A percentile compares a stretch with the other conserved stretches of the same genome.
These are phyloP conservation scores for Eimeria zaria DNA, from an alignment of 169 alveolate species.

Conservation along the genomic window DNA sequence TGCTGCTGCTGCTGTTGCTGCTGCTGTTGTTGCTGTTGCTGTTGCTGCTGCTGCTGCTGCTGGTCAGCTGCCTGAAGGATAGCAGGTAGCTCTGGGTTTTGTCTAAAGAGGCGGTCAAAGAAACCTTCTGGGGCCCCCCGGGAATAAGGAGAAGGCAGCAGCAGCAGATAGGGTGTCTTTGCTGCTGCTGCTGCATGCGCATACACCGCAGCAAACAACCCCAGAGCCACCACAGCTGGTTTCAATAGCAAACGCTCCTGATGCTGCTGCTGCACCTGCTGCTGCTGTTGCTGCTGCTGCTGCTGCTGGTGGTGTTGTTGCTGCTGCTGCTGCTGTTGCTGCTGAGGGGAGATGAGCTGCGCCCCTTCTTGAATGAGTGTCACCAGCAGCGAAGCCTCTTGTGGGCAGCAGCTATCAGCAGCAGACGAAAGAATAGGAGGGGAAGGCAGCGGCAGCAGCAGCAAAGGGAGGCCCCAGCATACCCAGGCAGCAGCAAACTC, in stretches of 20 bases:
- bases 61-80: conserved; percentile 12
- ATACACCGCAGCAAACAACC: conserved; percentile 2
- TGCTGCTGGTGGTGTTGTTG: too few relatives aligned
- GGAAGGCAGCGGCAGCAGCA: conserved; percentile 26
- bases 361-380: not conserved
- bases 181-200: conserved; percentile 50
- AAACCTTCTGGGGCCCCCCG: not conserved
- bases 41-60: conserved; percentile 33
- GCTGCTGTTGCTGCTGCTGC: conserved; percentile 22
- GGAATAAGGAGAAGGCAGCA: conserved; percentile 22
- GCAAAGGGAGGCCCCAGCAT: conserved; percentile 9
- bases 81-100: conserved; percentile 19
- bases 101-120: not conserved
- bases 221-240: conserved; percentile 53
- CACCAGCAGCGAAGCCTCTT: conserved; percentile 7
- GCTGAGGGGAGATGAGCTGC: not conserved
- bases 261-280: not conserved
- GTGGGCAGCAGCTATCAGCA: not conserved
- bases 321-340: too few relatives aligned
- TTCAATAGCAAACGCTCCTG: not conserved
- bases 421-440: not conserved
- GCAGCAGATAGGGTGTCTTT: not conserved
- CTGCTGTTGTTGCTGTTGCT: not conserved
- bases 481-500: not conserved
- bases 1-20: conserved; percentile 33